Evolutionary conservation across 805 yeast species (phyloP).

Genomic region (Lipomyces yamadae): DNA sequence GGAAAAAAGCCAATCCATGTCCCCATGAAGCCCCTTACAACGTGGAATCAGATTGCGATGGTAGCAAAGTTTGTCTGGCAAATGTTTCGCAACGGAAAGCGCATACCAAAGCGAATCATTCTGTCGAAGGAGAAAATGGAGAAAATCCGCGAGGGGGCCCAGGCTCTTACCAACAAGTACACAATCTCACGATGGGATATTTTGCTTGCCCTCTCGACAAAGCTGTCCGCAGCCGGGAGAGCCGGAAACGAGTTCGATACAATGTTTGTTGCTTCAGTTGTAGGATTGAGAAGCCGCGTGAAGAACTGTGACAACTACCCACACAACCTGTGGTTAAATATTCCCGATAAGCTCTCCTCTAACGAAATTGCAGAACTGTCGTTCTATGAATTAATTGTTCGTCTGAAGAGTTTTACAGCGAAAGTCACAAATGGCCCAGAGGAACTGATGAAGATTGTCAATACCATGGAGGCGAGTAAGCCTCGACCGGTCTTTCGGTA

Average conservation of each 20-base stretch:
- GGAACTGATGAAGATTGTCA: conserved; percentile 4
- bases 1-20: neutral
- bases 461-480: neutral
- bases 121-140: neutral
- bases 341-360: conserved; percentile 1
- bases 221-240: conserved; percentile 1
- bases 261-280: neutral
- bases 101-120: neutral
- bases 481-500: neutral
- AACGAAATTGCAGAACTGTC: neutral
- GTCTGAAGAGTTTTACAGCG: neutral
- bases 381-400: neutral
- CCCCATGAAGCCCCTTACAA: conserved; percentile 1
- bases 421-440: neutral
- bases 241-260: neutral
- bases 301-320: conserved; percentile 1
- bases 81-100: neutral
- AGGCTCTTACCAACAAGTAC: neutral
- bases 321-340: neutral
- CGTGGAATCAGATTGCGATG: neutral
- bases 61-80: neutral
- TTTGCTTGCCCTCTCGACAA: neutral
- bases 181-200: neutral
- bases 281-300: conserved; percentile 1
- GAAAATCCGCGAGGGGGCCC: conserved; percentile 3